Percentiles rank a stretch among this genome's conserved stretches.
These are phyloP conservation scores for Botrytis squamosa DNA, from an alignment of 2,329 filamentous ascomycete species.

Conservation along the genomic window DNA sequence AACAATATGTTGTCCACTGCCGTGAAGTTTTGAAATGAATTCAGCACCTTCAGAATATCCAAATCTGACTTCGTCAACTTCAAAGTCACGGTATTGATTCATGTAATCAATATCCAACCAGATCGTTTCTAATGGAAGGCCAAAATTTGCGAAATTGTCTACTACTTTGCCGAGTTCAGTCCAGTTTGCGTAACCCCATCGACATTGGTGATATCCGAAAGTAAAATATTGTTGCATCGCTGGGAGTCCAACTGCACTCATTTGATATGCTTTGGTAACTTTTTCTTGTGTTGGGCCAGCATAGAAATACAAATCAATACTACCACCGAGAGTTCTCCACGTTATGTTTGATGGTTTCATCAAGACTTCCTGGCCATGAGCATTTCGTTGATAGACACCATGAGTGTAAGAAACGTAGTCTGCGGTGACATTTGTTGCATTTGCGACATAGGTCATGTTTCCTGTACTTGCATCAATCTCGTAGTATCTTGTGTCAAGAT, in stretches of 20 bases:
- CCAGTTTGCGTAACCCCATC: constrained; percentile 80
- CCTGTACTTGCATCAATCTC: constrained; percentile 50
- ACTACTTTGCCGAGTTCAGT: constrained; percentile 64
- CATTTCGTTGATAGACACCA: constrained; percentile 74
- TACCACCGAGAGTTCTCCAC: constrained; percentile 73
- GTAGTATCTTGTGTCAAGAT: constrained; percentile 77
- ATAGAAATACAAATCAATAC: constrained; percentile 77
- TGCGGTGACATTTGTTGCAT: constrained; percentile 51
- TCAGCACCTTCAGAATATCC: constrained; percentile 56
- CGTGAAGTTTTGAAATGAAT: constrained; percentile 61
- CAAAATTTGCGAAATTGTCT: constrained; percentile 60
- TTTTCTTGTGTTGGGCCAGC: constrained; percentile 67
- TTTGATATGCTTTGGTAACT: constrained; percentile 69
- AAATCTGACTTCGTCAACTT: constrained; percentile 58
- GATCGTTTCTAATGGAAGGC: constrained; percentile 71
- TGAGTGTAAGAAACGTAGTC: constrained; percentile 68
- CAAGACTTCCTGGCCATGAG: constrained; percentile 72
- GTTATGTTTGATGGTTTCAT: constrained; percentile 63
- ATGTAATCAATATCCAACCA: constrained; percentile 71
- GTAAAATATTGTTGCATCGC: constrained; percentile 80
- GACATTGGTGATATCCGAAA: constrained; percentile 79
- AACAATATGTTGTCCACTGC: constrained; percentile 58
- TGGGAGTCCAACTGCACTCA: constrained; percentile 65
- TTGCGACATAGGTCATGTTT: constrained; percentile 52
- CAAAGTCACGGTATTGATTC: constrained; percentile 60